Evolutionary conservation across 768 basidiomycete species (phyloP).

Genomic region (Panaeolus cyanescens): DNA sequence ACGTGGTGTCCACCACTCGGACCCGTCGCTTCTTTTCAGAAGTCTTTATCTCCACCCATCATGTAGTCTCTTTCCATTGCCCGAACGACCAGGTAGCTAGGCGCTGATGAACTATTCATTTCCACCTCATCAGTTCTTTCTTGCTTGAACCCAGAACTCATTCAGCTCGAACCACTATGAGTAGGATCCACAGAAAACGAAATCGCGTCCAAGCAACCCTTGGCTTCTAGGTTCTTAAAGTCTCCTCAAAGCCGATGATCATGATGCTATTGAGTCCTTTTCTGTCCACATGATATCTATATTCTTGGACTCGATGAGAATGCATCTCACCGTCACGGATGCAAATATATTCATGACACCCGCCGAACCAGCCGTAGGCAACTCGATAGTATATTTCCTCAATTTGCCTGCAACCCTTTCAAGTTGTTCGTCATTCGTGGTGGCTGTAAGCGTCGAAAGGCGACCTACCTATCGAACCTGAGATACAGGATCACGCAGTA

Average conservation of each 20-base stretch:
- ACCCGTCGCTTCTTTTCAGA: slow-evolving; percentile 1
- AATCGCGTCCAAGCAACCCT: not conserved
- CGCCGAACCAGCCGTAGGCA: not conserved
- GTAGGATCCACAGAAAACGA: not conserved
- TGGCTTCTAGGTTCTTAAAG: not conserved
- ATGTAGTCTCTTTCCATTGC: not conserved
- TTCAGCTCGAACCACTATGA: not conserved
- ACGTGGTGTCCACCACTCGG: not conserved
- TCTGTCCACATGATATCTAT: not conserved
- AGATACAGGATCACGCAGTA: no score
- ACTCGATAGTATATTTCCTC: not conserved
- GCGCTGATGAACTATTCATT: not conserved
- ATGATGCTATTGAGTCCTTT: slow-evolving; percentile 1
- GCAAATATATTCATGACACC: not conserved
- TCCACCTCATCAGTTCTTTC: not conserved
- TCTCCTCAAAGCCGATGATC: slow-evolving; percentile 2
- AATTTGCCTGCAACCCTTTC: not conserved
- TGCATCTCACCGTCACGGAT: not conserved
- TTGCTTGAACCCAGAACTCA: not conserved
- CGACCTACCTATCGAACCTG: no score
- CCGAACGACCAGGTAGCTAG: not conserved
- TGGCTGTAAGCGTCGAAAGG: not conserved
- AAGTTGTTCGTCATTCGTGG: not conserved
- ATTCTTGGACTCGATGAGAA: not conserved
- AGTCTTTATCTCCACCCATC: not conserved